A percentile compares a stretch with the other conserved stretches of the same genome.
These are phyloP conservation scores for Nelumbo lutea DNA, from an alignment of 164 flowering plant species.

Conservation along the genomic window DNA sequence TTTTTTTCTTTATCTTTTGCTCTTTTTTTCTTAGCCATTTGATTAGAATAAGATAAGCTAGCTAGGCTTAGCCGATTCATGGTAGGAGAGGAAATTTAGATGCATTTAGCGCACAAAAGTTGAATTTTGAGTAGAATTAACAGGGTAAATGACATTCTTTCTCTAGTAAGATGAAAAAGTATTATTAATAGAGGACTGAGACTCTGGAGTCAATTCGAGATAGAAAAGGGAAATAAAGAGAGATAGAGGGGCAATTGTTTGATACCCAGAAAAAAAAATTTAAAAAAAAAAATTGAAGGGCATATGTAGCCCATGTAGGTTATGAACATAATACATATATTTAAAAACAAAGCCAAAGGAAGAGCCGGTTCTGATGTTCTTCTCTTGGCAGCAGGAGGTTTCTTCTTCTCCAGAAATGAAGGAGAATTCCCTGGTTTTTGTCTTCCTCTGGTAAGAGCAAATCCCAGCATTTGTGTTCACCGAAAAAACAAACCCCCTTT, in stretches of 20 bases:
- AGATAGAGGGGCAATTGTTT: constrained; percentile 3
- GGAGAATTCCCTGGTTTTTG: constrained; percentile 36
- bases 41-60: no score
- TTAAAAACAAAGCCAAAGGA: constrained; percentile 8
- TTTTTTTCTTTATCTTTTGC: no score
- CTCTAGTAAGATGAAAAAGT: no score
- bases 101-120: no score
- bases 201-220: not conserved
- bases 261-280: constrained; percentile 3
- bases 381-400: constrained; percentile 10
- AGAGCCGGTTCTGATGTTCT: constrained; percentile 14
- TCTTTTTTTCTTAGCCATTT: no score
- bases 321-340: not conserved
- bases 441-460: constrained; percentile 26
- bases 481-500: not conserved
- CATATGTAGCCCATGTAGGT: not conserved
- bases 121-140: no score
- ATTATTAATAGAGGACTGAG: no score
- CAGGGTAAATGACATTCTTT: no score
- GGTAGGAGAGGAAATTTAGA: no score
- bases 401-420: constrained; percentile 23
- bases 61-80: no score
- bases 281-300: constrained; percentile 3
- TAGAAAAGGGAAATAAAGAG: not conserved
- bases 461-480: constrained; percentile 19